Evolutionary conservation across 2,329 filamentous ascomycete genomes (phyloP), one percentile per base, ranked within the genome.

Genomic region (Aspergillus hortae): DNA sequence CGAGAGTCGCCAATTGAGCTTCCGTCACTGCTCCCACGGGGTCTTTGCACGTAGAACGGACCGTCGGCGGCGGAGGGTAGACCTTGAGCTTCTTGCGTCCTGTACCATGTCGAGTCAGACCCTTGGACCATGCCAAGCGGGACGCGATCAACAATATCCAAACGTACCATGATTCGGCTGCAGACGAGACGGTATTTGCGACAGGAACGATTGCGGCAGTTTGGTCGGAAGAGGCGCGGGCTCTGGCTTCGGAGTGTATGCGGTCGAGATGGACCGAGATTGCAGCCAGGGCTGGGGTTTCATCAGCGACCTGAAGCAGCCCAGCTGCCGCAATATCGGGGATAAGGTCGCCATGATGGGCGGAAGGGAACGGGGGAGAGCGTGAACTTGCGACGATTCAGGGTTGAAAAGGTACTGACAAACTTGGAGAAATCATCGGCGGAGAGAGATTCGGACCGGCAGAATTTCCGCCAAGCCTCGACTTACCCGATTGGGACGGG

Each of bases 1-100:
- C 94, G 65, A 96, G 88, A 40, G 80, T 72, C 38, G 80, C 68
- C 65, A 95, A 80, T 74, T 95, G 90, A 51, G 82, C 74, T 47
- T 80, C 70, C 61, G 86, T 85, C 62, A 95, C 79, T 52, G 80
- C 71, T 35, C 78, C 77, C 64, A 97, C 75, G 19, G 91, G 87
- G 64, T 91, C 80, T 63, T 73, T 74, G 66, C 71, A 76, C 53
- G 53, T 59, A 48, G 62, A 56, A 46, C 61, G 57, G 54, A 66
- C 57, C n/a, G 70, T 67, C 10, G 66, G 60, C 5, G 71, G 72
- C 48, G 71, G 59, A 52, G 84, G 82, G 72, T 81, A 82, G 51
- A 74, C 72, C 62, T 77, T 78, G 57, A 83, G 77, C 54, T 76
- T 74, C 61, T 78, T 78, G 58, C 67, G 69, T n/a, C 55, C 74